Base-by-base conservation (phyloP, 2,329 filamentous ascomycete species). In the Xylaria hypoxylon region DNA sequence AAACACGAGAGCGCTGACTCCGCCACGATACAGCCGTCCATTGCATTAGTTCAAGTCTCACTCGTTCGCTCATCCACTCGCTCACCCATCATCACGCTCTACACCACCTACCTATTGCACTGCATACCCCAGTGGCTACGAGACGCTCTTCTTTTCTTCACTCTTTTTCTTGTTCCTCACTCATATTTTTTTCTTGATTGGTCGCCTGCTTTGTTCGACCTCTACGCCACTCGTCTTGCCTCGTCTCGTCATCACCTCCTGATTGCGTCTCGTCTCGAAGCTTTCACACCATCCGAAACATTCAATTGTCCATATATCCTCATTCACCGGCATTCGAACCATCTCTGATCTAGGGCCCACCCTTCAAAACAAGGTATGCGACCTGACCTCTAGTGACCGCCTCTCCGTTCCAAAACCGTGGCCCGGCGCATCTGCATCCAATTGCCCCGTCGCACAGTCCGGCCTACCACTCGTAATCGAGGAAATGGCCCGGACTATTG, bases 31-130 rank as follows among this genome's bases (percentile, higher is more conserved):
- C 48, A 66, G 53, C 64, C 58, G 59, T 42, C 40, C 68, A 65
- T 68, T 73, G 66, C 70, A 72, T 69, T 72, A 74, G 73, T 44
- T 35, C 42, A 33, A 38, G 31, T 59, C 42, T 67, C 33, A 22
- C 70, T 72, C 69, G 74, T 73, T 75, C 73, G 74, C 70, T 70
- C 70, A 70, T 70, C 75, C 53, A 28, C n/a, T 38, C 31, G 44
- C 31, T 22, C 45, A 4, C 48, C 10, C 38, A 31, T 38, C 19
- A 24, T 42, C 35, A 11, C 15, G n/a, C 52, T 42, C 35, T 38
- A 13, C 11, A 38, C 35, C 11, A 8, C 5, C 13, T 19, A 26
- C 13, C 44, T 40, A 28, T 45, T 44, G 38, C 35, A 26, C 42
- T 15, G 35, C 61, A 51, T 33, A 15, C 38, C 38, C 48, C 5